Evolutionary conservation across 805 yeast species (phyloP).

Genomic region (Kodamaea neixiangensis): DNA sequence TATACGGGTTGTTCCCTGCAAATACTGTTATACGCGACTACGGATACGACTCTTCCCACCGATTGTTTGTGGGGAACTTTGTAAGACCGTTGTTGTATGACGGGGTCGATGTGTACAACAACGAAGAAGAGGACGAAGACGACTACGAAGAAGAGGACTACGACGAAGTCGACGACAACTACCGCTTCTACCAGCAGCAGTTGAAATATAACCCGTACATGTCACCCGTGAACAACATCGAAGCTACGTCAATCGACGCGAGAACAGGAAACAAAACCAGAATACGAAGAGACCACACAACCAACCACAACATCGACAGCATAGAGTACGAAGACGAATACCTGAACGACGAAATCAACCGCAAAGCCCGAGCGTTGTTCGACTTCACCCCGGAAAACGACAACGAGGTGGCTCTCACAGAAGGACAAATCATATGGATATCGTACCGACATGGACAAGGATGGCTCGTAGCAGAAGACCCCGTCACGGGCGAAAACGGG

Average conservation of each 20-base stretch:
- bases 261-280: neutral
- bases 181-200: conserved; percentile 2
- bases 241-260: conserved; percentile 2
- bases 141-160: conserved; percentile 9
- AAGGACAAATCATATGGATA: conserved; percentile 84
- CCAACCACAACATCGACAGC: neutral
- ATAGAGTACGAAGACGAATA: conserved; percentile 1
- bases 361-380: conserved; percentile 81
- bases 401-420: conserved; percentile 76
- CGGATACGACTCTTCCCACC: conserved; percentile 24
- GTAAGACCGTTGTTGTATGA: conserved; percentile 17
- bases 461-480: conserved; percentile 93
- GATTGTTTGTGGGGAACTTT: conserved; percentile 22
- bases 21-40: conserved; percentile 24
- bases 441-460: conserved; percentile 96
- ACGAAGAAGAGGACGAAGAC: conserved; percentile 11
- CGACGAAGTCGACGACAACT: conserved; percentile 6
- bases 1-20: conserved; percentile 18
- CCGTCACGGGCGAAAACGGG: conserved; percentile 77
- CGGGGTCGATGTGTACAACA: conserved; percentile 13
- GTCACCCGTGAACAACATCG: conserved; percentile 12
- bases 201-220: conserved; percentile 12
- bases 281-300: conserved; percentile 2
- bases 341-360: conserved; percentile 39
- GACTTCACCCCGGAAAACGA: conserved; percentile 93